A percentile compares a stretch with the other conserved stretches of the same genome.
Conservation (phyloP, 78 protist species). For the Cavenderia fasciculata region DNA sequence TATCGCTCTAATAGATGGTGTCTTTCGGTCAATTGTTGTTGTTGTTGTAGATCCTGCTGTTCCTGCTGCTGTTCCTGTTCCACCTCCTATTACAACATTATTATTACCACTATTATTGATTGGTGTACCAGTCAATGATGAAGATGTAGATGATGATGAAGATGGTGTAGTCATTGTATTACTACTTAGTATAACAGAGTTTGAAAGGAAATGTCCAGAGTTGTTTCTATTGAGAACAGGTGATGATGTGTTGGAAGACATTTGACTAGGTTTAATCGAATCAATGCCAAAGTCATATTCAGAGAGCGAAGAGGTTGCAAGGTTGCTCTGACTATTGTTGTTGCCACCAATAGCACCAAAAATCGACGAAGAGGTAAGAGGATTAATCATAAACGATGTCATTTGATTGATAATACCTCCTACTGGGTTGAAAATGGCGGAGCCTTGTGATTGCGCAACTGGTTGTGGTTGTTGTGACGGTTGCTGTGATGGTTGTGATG, state of each 20-base stretch:
- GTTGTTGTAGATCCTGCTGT: background rate
- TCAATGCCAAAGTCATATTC: slow-evolving; percentile 63
- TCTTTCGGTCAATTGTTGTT: background rate
- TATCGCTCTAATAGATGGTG: slow-evolving; percentile 49
- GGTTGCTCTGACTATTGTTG: background rate
- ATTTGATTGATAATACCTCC: slow-evolving; percentile 1
- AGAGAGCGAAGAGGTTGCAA: background rate
- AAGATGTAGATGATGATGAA: background rate
- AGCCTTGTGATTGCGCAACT: background rate
- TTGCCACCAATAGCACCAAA: too few species aligned
- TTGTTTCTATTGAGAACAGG: background rate
- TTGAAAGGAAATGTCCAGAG: background rate
- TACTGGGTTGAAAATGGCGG: too few species aligned
- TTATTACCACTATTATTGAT: background rate
- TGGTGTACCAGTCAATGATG: background rate
- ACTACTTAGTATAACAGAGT: too few species aligned
- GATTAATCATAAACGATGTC: background rate
- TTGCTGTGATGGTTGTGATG: background rate
- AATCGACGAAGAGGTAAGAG: background rate
- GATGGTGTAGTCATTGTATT: background rate
- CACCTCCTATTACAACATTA: background rate
- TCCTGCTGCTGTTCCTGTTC: background rate
- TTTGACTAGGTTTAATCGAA: slow-evolving; percentile 3
- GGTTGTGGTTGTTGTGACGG: background rate
- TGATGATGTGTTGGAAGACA: background rate